Conservation (phyloP, 257 asterid genomes). For the Salvia splendens region DNA sequence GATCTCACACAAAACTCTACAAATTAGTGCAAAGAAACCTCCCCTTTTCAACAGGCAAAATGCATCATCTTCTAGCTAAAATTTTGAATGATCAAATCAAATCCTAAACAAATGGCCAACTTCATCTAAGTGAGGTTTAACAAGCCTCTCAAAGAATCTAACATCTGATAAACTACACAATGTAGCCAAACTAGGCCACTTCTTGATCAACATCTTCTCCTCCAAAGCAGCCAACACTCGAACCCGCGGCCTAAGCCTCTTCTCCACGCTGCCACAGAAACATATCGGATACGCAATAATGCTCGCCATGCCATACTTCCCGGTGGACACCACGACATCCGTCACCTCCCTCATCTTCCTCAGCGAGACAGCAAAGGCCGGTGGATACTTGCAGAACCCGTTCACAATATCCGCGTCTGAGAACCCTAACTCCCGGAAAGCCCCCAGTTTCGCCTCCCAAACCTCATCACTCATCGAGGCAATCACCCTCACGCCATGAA, state of each 20-base stretch:
- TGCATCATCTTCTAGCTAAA: too few species aligned
- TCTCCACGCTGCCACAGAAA: constrained; percentile 28
- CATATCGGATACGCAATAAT: constrained; percentile 14
- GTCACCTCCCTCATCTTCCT: constrained; percentile 29
- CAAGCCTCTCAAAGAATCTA: constrained; percentile 18
- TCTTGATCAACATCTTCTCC: constrained; percentile 21
- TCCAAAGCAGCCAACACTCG: constrained; percentile 33
- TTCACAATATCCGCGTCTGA: constrained; percentile 27
- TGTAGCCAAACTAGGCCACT: constrained; percentile 29
- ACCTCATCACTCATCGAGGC: constrained; percentile 27
- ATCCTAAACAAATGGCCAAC: constrained; percentile 30
- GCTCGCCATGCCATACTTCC: constrained; percentile 25
- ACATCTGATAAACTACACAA: neutral
- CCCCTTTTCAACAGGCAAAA: too few species aligned
- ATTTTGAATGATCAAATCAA: too few species aligned
- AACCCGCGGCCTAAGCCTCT: constrained; percentile 33
- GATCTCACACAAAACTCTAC: too few species aligned
- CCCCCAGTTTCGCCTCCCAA: constrained; percentile 31
- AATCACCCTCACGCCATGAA: constrained; percentile 25
- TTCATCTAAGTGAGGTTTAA: constrained; percentile 31
- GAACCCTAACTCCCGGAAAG: constrained; percentile 34
- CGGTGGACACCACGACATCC: constrained; percentile 33
- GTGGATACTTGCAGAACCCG: constrained; percentile 18
- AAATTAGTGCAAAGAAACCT: too few species aligned
- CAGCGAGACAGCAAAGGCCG: constrained; percentile 1